Conservation (phyloP, 1,284 basidiomycete species). For the Chalciporus sp. region DNA sequence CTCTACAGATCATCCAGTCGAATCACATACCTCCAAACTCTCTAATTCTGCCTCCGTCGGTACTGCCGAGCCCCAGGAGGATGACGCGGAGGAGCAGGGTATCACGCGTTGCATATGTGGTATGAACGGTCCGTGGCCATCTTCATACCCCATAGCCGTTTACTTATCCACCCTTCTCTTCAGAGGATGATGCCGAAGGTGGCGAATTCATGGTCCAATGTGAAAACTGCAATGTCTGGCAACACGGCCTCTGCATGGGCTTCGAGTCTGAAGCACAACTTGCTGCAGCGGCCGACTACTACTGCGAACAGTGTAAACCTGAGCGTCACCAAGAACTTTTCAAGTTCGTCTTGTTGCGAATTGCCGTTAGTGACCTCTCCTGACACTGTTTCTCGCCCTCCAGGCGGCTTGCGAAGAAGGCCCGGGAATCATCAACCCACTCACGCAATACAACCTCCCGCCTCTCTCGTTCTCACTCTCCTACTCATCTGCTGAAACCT, state of each 20-base stretch:
- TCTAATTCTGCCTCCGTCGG: conserved; percentile 38
- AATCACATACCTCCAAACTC: conserved; percentile 30
- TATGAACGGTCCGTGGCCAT: conserved; percentile 68
- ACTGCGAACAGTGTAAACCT: conserved; percentile 92
- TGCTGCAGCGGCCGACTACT: conserved; percentile 82
- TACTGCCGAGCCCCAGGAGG: conserved; percentile 39
- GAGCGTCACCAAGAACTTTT: conserved; percentile 81
- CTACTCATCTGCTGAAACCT: conserved; percentile 56
- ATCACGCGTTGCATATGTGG: conserved; percentile 96
- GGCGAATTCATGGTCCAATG: conserved; percentile 97
- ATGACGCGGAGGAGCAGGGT: conserved; percentile 77
- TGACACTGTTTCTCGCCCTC: conserved; percentile 15
- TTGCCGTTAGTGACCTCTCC: conserved; percentile 2
- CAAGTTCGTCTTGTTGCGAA: conserved; percentile 52
- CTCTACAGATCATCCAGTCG: conserved; percentile 27
- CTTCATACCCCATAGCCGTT: neutral
- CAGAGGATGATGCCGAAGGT: conserved; percentile 75
- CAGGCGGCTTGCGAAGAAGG: conserved; percentile 64
- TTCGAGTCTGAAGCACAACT: conserved; percentile 85
- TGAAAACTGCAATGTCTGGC: conserved; percentile 97
- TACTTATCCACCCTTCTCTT: conserved; percentile 26
- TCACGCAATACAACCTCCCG: conserved; percentile 56
- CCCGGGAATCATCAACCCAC: conserved; percentile 64
- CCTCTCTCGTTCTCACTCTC: conserved; percentile 77
- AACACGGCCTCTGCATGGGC: conserved; percentile 97